Percentiles rank a stretch among this genome's conserved stretches.
phyloP scores from a whole-genome alignment of 495 filamentous ascomycete genomes.

The Penicillium atrosanguineum region DNA sequence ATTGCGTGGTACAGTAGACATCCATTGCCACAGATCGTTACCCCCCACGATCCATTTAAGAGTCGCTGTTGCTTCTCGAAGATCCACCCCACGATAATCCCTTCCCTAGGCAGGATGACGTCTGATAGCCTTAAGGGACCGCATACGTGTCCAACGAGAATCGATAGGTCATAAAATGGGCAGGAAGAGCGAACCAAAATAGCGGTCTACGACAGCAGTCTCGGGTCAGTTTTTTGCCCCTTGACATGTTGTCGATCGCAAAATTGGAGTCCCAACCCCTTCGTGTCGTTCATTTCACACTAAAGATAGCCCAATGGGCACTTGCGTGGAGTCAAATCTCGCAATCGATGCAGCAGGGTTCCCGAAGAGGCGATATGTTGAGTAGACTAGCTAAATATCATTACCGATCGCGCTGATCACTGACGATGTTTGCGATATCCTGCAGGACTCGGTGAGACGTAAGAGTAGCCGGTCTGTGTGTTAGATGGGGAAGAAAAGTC shows the following conservation, averaged over 20 bases:
- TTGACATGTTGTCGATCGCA: neutral
- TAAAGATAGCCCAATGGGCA: neutral
- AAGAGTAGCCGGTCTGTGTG: slow-evolving; percentile 9
- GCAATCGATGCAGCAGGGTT: slow-evolving; percentile 2
- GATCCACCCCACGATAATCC: neutral
- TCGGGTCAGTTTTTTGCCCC: neutral
- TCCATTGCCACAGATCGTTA: neutral
- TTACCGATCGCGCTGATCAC: slow-evolving; percentile 1
- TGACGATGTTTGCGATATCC: neutral
- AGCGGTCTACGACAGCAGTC: slow-evolving; percentile 16
- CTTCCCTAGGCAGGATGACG: slow-evolving; percentile 12
- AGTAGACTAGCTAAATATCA: slow-evolving; percentile 6
- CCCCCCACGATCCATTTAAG: neutral
- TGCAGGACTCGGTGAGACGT: neutral
- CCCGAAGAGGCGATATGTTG: slow-evolving; percentile 10
- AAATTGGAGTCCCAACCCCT: neutral
- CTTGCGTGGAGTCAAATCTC: neutral
- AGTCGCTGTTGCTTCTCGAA: neutral
- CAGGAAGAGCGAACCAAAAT: slow-evolving; percentile 6
- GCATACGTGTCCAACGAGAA: neutral
- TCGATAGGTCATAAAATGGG: slow-evolving; percentile 5
- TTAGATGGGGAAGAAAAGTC: neutral
- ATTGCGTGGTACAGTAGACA: neutral
- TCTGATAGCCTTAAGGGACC: neutral
- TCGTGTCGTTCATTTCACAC: neutral